A percentile compares a stretch with the other conserved stretches of the same genome.
Evolutionary conservation across 495 filamentous ascomycete genomes (phyloP).

Genomic region (Cetradonia linearis): DNA sequence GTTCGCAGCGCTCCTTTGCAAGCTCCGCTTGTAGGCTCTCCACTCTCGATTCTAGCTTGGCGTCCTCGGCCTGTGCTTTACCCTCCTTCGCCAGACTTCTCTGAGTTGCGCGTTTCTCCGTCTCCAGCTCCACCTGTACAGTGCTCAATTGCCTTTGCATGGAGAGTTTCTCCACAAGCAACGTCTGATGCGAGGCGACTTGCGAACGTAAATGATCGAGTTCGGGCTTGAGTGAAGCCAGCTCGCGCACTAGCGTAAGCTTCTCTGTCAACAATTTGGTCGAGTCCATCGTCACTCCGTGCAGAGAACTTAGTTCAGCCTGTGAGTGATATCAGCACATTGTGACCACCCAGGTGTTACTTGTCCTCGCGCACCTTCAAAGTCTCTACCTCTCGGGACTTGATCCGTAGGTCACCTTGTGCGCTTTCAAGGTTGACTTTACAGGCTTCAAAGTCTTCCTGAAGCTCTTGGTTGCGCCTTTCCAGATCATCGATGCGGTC

Average conservation of each 20-base stretch:
- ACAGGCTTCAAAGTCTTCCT: slow-evolving; percentile 45
- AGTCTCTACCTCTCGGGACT: slow-evolving; percentile 53
- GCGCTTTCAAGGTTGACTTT: slow-evolving; percentile 45
- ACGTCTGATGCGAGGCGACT: slow-evolving; percentile 49
- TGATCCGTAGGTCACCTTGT: slow-evolving; percentile 45
- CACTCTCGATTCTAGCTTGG: slow-evolving; percentile 32
- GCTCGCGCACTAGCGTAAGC: slow-evolving; percentile 57
- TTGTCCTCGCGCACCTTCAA: slow-evolving; percentile 46
- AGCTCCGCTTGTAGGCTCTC: slow-evolving; percentile 38
- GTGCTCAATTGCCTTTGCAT: slow-evolving; percentile 64
- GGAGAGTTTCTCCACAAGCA: slow-evolving; percentile 63
- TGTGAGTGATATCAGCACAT: slow-evolving; percentile 26
- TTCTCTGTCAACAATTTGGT: slow-evolving; percentile 69
- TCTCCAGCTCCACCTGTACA: slow-evolving; percentile 68
- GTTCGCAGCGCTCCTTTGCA: slow-evolving; percentile 35
- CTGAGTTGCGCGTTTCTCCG: slow-evolving; percentile 59
- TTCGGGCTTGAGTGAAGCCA: slow-evolving; percentile 62
- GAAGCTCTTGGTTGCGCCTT: slow-evolving; percentile 43
- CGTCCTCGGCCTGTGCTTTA: slow-evolving; percentile 38
- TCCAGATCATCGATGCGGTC: slow-evolving; percentile 41
- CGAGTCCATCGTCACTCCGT: slow-evolving; percentile 51
- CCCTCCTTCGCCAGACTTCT: slow-evolving; percentile 45
- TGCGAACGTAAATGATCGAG: slow-evolving; percentile 68
- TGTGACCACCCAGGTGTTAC: background rate
- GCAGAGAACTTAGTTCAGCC: slow-evolving; percentile 58